phyloP scores from a whole-genome alignment of 352 stramenopile species.

The Phytophthora citrophthora region DNA sequence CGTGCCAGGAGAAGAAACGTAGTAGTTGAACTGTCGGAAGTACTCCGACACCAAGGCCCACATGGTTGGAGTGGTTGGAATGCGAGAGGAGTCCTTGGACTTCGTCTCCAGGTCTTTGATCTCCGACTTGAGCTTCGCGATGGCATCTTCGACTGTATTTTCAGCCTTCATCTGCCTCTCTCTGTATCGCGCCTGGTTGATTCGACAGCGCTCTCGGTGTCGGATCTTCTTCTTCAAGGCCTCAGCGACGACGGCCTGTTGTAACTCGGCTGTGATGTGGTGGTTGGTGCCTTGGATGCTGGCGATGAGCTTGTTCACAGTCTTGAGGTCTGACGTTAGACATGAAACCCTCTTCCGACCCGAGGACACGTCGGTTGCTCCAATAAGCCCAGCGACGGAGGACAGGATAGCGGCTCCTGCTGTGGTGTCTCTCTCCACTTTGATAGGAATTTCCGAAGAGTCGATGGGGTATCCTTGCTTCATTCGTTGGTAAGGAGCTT shows the following conservation, averaged over 20 bases:
- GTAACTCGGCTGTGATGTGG: slow-evolving; percentile 2
- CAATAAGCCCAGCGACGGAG: background rate
- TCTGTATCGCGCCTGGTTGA: slow-evolving; percentile 12
- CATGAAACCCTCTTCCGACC: background rate
- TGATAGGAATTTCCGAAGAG: background rate
- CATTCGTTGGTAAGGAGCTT: slow-evolving; percentile 2
- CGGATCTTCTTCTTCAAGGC: slow-evolving; percentile 18
- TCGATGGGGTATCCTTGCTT: background rate
- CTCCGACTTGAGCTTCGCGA: background rate
- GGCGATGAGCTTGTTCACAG: slow-evolving; percentile 4
- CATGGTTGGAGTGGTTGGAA: background rate
- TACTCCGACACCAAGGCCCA: slow-evolving; percentile 12
- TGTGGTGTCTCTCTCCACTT: background rate
- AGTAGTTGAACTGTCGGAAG: slow-evolving; percentile 13
- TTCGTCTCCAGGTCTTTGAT: slow-evolving; percentile 1
- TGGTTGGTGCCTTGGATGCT: slow-evolving; percentile 8
- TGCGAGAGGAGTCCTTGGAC: background rate
- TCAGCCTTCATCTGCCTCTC: slow-evolving; percentile 6
- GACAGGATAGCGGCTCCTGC: background rate
- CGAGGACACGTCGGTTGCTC: background rate
- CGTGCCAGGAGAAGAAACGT: slow-evolving; percentile 1
- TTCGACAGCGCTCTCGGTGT: slow-evolving; percentile 15
- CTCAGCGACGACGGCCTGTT: slow-evolving; percentile 9
- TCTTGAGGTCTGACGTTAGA: slow-evolving; percentile 9
- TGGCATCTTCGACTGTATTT: background rate